These are phyloP conservation scores for Cadophora gregata DNA, from an alignment of 2,329 filamentous ascomycete genomes.

Conservation along the genomic window DNA sequence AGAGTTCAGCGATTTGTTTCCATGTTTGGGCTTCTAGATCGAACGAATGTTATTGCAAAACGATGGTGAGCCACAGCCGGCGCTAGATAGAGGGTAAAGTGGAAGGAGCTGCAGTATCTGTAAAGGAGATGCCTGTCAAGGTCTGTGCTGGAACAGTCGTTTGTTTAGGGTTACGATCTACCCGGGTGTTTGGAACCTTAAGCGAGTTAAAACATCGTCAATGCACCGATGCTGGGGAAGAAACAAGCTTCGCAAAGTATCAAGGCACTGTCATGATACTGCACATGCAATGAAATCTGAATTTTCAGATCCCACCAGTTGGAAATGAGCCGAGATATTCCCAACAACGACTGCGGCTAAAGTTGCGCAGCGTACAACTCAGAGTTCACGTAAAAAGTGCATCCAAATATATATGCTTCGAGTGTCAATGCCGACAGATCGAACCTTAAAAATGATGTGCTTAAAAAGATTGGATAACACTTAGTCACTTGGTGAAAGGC, in stretches of 20 bases:
- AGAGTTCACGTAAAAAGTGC: not conserved
- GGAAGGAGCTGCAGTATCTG: not conserved
- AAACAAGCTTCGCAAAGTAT: not conserved
- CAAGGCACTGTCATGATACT: not conserved
- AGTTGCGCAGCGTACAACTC: not conserved
- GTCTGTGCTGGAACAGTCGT: constrained; percentile 13
- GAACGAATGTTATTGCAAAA: constrained; percentile 2
- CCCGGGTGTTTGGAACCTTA: not conserved
- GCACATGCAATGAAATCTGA: not conserved
- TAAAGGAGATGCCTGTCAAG: not conserved
- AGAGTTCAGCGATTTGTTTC: not conserved
- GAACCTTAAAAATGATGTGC: not conserved
- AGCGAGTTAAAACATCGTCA: constrained; percentile 15
- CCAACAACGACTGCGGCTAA: not conserved
- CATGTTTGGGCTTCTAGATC: not conserved
- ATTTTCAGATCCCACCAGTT: not conserved
- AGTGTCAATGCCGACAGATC: not conserved
- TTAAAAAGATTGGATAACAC: not conserved
- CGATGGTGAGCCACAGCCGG: not conserved
- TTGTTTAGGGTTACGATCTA: constrained; percentile 13
- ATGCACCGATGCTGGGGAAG: not conserved
- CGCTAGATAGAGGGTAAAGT: not conserved
- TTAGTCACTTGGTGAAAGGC: not conserved
- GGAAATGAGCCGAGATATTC: not conserved
- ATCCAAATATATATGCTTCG: not conserved